Percentiles rank a stretch among this genome's conserved stretches.
Conservation (phyloP, 192 early-diverging fungal genomes). For the Coemansia reversa region DNA sequence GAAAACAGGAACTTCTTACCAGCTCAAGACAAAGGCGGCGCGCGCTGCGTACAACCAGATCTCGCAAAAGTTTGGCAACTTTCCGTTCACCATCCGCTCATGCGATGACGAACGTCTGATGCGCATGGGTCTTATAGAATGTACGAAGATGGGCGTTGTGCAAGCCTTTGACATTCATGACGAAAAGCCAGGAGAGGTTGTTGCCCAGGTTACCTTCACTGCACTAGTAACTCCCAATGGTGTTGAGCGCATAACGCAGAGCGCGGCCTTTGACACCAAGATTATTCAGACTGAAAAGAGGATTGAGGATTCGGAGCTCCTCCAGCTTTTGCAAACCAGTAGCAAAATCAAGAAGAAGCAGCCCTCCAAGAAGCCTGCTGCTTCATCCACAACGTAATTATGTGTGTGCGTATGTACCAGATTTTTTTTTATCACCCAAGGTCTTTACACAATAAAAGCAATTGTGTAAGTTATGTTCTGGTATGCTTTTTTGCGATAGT, state of each 20-base stretch:
- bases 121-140: slow-evolving; percentile 90
- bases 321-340: slow-evolving; percentile 68
- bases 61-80: slow-evolving; percentile 73
- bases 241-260: slow-evolving; percentile 76
- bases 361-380: slow-evolving; percentile 35
- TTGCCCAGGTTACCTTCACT: slow-evolving; percentile 93
- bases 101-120: slow-evolving; percentile 91
- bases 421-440: no score
- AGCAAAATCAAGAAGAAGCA: slow-evolving; percentile 53
- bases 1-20: slow-evolving; percentile 76
- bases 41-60: slow-evolving; percentile 72
- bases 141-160: slow-evolving; percentile 77
- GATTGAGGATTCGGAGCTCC: slow-evolving; percentile 76
- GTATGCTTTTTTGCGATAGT: no score
- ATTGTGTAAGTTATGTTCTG: no score
- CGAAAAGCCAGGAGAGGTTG: slow-evolving; percentile 74
- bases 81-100: slow-evolving; percentile 84
- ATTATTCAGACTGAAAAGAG: slow-evolving; percentile 82
- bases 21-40: slow-evolving; percentile 85
- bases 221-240: slow-evolving; percentile 86
- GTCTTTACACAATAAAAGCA: no score
- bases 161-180: slow-evolving; percentile 79
- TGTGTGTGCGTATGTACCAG: no score
- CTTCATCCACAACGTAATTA: slow-evolving; percentile 5
- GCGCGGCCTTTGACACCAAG: slow-evolving; percentile 70